phyloP scores from a whole-genome alignment of 331 rosid genomes.

The Acacia pycnantha region DNA sequence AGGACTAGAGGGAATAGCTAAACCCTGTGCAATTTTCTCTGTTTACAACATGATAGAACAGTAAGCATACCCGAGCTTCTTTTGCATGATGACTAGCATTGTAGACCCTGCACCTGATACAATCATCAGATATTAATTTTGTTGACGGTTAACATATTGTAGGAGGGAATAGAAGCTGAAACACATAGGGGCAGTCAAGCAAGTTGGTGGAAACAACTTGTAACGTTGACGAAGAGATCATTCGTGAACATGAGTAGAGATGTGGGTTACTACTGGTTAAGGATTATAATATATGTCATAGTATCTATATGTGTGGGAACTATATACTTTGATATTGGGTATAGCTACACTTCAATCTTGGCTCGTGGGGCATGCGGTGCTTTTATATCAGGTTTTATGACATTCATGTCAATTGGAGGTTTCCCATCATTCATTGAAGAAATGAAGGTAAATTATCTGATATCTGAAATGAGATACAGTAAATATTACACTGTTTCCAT shows the following conservation, averaged over 20 bases:
- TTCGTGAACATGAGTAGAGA: constrained; percentile 86
- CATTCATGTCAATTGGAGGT: constrained; percentile 96
- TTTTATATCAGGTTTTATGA: constrained; percentile 92
- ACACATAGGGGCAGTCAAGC: constrained; percentile 58
- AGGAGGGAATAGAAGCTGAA: constrained; percentile 60
- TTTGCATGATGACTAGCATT: neutral
- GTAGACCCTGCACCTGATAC: neutral
- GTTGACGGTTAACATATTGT: constrained; percentile 16
- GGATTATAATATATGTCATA: constrained; percentile 69
- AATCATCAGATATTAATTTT: neutral
- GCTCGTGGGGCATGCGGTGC: constrained; percentile 97
- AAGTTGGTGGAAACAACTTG: constrained; percentile 82
- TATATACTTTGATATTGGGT: constrained; percentile 75
- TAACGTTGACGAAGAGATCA: constrained; percentile 72
- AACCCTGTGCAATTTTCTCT: neutral
- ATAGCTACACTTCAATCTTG: constrained; percentile 68
- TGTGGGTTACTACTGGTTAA: constrained; percentile 90
- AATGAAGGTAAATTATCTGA: constrained; percentile 66
- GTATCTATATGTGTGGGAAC: constrained; percentile 89
- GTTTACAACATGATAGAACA: neutral
- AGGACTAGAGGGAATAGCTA: neutral
- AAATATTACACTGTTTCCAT: neutral
- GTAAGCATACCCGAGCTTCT: neutral
- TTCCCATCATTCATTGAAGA: constrained; percentile 95
- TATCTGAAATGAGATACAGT: neutral